Percentiles rank a stretch among this genome's conserved stretches.
These are phyloP conservation scores for Aspergillus quadrilineatus DNA, from an alignment of 2,329 filamentous ascomycete species.

Conservation along the genomic window DNA sequence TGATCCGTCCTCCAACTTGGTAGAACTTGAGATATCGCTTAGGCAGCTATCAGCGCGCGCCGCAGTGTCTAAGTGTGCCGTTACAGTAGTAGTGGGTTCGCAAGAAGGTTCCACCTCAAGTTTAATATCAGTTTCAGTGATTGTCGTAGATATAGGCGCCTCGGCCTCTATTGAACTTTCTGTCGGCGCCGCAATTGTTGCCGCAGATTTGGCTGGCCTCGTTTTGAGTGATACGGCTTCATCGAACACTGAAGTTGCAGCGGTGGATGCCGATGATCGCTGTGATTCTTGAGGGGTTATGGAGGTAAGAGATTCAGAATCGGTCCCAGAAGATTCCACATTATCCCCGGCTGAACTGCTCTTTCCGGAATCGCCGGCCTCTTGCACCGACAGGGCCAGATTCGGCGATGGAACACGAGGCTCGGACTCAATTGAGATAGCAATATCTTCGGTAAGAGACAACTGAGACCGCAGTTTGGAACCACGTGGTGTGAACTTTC, in stretches of 20 bases:
- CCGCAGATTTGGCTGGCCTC: conserved; percentile 20
- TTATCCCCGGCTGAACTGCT: conserved; percentile 10
- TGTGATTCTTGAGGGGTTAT: conserved; percentile 32
- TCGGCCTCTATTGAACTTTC: background rate
- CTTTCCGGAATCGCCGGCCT: background rate
- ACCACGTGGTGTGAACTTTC: conserved; percentile 33
- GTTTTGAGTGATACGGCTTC: conserved; percentile 21
- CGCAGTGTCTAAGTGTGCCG: conserved; percentile 14
- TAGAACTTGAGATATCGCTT: conserved; percentile 26
- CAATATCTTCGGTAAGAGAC: conserved; percentile 34
- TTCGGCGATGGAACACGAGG: conserved; percentile 9
- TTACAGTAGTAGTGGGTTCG: conserved; percentile 4
- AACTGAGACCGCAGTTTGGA: conserved; percentile 41
- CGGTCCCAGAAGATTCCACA: conserved; percentile 17
- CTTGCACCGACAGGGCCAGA: background rate
- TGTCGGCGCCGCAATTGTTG: conserved; percentile 6
- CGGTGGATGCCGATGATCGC: conserved; percentile 35
- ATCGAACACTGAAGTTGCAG: conserved; percentile 39
- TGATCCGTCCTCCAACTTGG: conserved; percentile 29
- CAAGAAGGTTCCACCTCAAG: conserved; percentile 11
- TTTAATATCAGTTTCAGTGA: conserved; percentile 25
- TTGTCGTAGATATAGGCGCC: conserved; percentile 32
- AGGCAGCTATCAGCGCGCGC: conserved; percentile 19
- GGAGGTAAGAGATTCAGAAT: conserved; percentile 30
- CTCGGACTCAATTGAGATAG: conserved; percentile 24